These are phyloP conservation scores for Xylaria sp. DNA, from an alignment of 495 filamentous ascomycete species.

Conservation along the genomic window DNA sequence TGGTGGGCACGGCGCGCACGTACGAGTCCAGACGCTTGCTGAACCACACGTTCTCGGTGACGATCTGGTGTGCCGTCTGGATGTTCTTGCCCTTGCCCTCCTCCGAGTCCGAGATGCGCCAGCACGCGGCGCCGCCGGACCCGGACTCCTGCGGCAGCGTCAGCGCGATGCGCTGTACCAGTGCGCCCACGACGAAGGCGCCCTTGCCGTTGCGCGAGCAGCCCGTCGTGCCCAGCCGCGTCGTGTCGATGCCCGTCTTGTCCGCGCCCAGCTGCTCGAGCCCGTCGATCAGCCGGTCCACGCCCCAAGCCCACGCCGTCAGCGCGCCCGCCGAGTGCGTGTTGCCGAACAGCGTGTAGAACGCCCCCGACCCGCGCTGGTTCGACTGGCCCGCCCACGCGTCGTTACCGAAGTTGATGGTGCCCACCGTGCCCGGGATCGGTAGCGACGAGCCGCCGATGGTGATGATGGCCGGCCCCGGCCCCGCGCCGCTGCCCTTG, in stretches of 20 bases:
- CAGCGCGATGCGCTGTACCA: slow-evolving; percentile 58
- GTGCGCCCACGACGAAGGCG: slow-evolving; percentile 58
- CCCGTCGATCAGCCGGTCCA: slow-evolving; percentile 59
- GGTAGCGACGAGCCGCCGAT: slow-evolving; percentile 56
- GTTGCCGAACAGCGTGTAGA: slow-evolving; percentile 58
- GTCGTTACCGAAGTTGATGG: slow-evolving; percentile 58
- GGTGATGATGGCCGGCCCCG: slow-evolving; percentile 58
- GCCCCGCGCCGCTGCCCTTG: slow-evolving; percentile 44
- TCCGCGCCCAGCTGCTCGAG: slow-evolving; percentile 53
- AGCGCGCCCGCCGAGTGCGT: slow-evolving; percentile 55
- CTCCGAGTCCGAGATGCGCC: slow-evolving; percentile 55
- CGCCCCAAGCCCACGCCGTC: slow-evolving; percentile 62
- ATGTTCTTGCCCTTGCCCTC: slow-evolving; percentile 54
- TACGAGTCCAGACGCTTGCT: slow-evolving; percentile 50
- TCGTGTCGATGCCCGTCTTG: slow-evolving; percentile 54
- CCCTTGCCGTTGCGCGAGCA: slow-evolving; percentile 64
- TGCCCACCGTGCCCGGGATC: slow-evolving; percentile 54
- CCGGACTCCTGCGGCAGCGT: slow-evolving; percentile 62
- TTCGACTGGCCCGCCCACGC: slow-evolving; percentile 47
- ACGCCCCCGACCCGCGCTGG: slow-evolving; percentile 53
- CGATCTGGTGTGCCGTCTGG: slow-evolving; percentile 57
- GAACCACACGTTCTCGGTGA: slow-evolving; percentile 62
- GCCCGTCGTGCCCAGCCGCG: slow-evolving; percentile 56
- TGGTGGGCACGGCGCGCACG: slow-evolving; percentile 44
- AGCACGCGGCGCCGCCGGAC: slow-evolving; percentile 58